Evolutionary conservation across 202 grass and related monocot species (phyloP).

Genomic region (Hordeum pubiflorum): DNA sequence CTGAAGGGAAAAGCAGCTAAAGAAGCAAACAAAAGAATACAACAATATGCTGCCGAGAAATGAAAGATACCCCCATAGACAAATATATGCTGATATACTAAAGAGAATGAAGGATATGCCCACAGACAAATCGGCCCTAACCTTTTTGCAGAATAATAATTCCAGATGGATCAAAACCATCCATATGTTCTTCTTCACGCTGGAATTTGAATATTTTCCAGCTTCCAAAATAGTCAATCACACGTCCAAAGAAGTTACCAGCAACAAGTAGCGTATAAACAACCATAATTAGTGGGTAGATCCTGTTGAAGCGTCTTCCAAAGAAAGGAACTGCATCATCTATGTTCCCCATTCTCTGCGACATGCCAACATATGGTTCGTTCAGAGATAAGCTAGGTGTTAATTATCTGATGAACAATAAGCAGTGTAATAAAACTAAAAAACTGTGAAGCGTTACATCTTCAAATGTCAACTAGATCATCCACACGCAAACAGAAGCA

Average conservation of each 20-base stretch:
- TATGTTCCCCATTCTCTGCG: constrained; percentile 99
- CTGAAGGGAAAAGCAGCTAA: background rate
- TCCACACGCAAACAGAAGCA: background rate
- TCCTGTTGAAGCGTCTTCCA: constrained; percentile 98
- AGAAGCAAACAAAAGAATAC: background rate
- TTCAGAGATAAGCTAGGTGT: constrained; percentile 17
- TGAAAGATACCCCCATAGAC: constrained; percentile 6
- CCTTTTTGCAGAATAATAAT: constrained; percentile 99
- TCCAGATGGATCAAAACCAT: constrained; percentile 90
- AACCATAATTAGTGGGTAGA: constrained; percentile 98
- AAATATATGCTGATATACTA: background rate
- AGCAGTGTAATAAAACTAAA: background rate
- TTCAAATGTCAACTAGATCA: background rate
- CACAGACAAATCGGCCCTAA: constrained; percentile 21
- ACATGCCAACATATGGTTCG: constrained; percentile 34
- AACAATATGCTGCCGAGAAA: background rate
- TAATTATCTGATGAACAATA: constrained; percentile 2
- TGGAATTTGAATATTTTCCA: constrained; percentile 94
- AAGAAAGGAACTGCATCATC: constrained; percentile 99
- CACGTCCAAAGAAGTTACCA: constrained; percentile 88
- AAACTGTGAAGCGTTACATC: background rate
- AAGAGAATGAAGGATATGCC: constrained; percentile 10
- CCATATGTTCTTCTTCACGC: constrained; percentile 74
- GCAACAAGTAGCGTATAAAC: constrained; percentile 93
- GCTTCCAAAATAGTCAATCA: constrained; percentile 89